Percentiles rank a stretch among this genome's conserved stretches.
These are phyloP conservation scores for Didymosphaeria variabile DNA, from an alignment of 2,329 filamentous ascomycete species.

Conservation along the genomic window DNA sequence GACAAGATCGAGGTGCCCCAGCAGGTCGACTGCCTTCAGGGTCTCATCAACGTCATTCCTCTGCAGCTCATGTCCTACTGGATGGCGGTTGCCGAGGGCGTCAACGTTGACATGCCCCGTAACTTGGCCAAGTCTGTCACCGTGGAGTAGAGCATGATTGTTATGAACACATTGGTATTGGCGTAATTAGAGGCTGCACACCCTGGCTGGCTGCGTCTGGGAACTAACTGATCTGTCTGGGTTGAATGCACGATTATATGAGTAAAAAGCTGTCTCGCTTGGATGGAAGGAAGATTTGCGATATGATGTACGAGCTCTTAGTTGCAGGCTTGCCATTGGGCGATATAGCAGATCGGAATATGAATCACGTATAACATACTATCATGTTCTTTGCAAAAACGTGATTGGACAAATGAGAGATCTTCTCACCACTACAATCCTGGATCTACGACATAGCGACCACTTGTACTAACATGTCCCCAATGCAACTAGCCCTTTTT, in stretches of 20 bases:
- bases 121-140: slow-evolving; percentile 99
- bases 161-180: slow-evolving; percentile 26
- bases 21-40: slow-evolving; percentile 95
- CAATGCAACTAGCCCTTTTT: no score
- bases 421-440: no score
- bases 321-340: slow-evolving; percentile 21
- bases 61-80: slow-evolving; percentile 99
- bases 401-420: background rate
- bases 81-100: slow-evolving; percentile 93
- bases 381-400: background rate
- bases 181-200: slow-evolving; percentile 35
- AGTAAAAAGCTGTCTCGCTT: slow-evolving; percentile 4
- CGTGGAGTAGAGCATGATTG: slow-evolving; percentile 76
- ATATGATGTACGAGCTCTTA: slow-evolving; percentile 23
- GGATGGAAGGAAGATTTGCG: slow-evolving; percentile 11
- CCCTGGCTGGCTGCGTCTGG: slow-evolving; percentile 36
- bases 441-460: no score
- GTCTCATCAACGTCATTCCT: slow-evolving; percentile 96
- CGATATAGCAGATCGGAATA: slow-evolving; percentile 27
- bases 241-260: slow-evolving; percentile 12
- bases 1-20: slow-evolving; percentile 98
- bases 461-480: no score
- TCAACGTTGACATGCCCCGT: slow-evolving; percentile 98
- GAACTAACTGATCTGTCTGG: slow-evolving; percentile 27
- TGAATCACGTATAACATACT: slow-evolving; percentile 24